Base-by-base conservation (phyloP, 2,329 filamentous ascomycete species). In the Trichoderma gracile region DNA sequence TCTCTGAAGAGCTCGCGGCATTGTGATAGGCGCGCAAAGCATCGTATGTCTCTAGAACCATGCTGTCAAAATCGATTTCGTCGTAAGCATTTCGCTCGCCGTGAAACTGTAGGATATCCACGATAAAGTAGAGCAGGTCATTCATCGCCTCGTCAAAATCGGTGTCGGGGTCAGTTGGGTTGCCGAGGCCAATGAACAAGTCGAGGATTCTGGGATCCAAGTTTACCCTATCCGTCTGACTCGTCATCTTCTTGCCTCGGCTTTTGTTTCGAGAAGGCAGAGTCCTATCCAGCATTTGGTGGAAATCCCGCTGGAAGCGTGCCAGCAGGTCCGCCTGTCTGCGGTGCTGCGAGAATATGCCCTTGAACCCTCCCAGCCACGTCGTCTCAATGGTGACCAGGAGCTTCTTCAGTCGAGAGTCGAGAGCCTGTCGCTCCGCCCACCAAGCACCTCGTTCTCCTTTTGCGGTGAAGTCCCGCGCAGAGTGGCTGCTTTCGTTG, bases 11-110 rank as follows among this genome's bases (percentile, higher is more conserved):
- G 53, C 78, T 79, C 27, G 76, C 76, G 0, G 80, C 78, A 25
- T 79, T 82, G 71, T 97, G 89, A 73, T 97, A 97, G 0, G 86
- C 84, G 56, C 88, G 86, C 27, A 99, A 79, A 2, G 93, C 92
- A 76, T 97, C 94, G 45, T 92, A 84, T 0, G 91, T 92, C 70
- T 97, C 93, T 45, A 98, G 84, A 5, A 93, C 87, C 86, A 99
- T 96, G 69, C 84, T 80, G 68, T 99, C 95, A 73, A 98, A 96
- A 76, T 98, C 94, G 67, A 99, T 91, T 78, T 99, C 95, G 71
- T 99, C 95, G 76, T 97, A 97, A 0, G 96, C 95, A 73, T 98
- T 99, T 54, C 88, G 86, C 78, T 99, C 96, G 17, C 95, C 95
- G 70, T 97, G 92, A 76, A 99, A 98, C 74, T 98, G 95, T 3